Conservation (phyloP, 192 early-diverging fungal species). For the Backusella tarrabulga region DNA sequence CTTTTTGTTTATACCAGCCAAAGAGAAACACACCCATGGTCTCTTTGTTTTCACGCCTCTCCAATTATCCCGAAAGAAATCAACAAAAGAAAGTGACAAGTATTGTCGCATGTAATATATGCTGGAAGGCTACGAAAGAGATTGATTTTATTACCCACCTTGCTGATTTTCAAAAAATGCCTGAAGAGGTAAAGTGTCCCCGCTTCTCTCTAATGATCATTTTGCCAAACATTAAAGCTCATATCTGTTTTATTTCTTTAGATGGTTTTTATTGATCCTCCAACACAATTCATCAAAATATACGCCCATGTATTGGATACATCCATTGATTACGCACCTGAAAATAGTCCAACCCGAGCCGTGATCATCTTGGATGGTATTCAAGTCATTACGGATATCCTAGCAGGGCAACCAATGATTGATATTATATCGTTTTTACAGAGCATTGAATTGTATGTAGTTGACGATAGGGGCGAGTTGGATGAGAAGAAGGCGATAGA, state of each 20-base stretch:
- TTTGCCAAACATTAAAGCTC: neutral
- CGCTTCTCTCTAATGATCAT: constrained; percentile 10
- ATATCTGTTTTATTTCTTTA: constrained; percentile 2
- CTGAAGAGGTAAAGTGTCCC: constrained; percentile 35
- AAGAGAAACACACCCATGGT: constrained; percentile 57
- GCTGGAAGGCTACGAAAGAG: constrained; percentile 43
- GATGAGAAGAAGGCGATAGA: constrained; percentile 21
- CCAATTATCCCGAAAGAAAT: constrained; percentile 46
- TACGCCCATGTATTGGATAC: constrained; percentile 56
- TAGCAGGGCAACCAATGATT: constrained; percentile 60
- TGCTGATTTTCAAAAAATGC: constrained; percentile 54
- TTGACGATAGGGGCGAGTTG: constrained; percentile 43
- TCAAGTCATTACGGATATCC: constrained; percentile 62
- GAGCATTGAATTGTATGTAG: constrained; percentile 48
- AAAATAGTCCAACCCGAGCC: constrained; percentile 47
- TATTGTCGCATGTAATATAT: constrained; percentile 50
- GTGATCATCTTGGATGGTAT: constrained; percentile 54
- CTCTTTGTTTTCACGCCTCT: constrained; percentile 51
- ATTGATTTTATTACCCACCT: constrained; percentile 50
- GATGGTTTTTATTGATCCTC: constrained; percentile 43
- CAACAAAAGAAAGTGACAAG: constrained; percentile 60
- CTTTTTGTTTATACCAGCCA: constrained; percentile 25
- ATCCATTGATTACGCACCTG: constrained; percentile 59
- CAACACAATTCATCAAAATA: constrained; percentile 57
- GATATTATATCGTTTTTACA: constrained; percentile 49